Evolutionary conservation across 768 basidiomycete genomes (phyloP), one percentile per base, ranked within the genome.

Genomic region (Sporobolomyces pararoseus): DNA sequence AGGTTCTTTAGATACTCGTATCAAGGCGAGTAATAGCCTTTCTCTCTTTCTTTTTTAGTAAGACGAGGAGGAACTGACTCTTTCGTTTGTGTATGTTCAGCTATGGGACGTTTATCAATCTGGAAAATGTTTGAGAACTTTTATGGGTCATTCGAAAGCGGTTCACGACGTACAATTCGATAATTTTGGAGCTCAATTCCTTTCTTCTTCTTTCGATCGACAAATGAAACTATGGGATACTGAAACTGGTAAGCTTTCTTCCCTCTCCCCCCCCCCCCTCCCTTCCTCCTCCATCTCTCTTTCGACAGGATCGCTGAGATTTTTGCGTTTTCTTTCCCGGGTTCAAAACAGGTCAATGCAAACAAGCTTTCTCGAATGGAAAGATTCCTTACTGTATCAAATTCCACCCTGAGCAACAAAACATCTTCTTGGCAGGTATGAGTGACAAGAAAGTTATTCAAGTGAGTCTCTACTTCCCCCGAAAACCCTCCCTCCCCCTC

Each of bases 211-310:
- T 59, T 98, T 96, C 76, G 96, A 99, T 80, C 89, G 93, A 59
- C 89, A 92, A 78, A 93, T 98, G 87, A 99, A 99, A 80, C 83
- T 97, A 17, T 99, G 96, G 96, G 95, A 99, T 77, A 97, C 96
- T 25, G 96, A 99, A 81, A 98, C 96, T 0, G 95, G 81, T 75
- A 37, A 37, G 66, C 54, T 35, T 14, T 3, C 29, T 31, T 53
- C 25, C 31, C 19, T 16, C 51, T 4, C 32, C 9, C 50, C 13
- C 23, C 21, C 7, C 21, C 21, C 23, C n/a, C 42, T 14, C 3
- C 29, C 29, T 53, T 29, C 31, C 19, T 16, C 51, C 2, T 31
- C 9, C 50, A 47, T 47, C 21, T 13, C 21, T 23, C 23, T 23
- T 13, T 47, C 21, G 10, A 12, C 46, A 21, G 17, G 10, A 17